Evolutionary conservation across 2,329 filamentous ascomycete species (phyloP).

Genomic region (Chrysoporthe deuterocubensis): DNA sequence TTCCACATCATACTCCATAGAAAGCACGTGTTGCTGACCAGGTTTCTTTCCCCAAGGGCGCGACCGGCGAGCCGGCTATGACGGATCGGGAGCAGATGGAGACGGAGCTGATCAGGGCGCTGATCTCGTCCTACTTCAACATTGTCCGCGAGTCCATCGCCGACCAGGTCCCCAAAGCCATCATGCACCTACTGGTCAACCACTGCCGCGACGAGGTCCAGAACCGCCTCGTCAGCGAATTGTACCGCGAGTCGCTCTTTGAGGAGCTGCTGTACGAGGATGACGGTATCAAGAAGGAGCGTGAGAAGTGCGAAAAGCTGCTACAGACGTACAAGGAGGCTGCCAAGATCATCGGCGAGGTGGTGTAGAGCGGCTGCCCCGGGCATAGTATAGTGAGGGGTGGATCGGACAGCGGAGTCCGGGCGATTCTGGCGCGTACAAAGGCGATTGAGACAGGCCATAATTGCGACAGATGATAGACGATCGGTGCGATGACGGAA

Average conservation of each 20-base stretch:
- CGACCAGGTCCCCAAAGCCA: constrained; percentile 96
- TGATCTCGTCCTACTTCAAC: constrained; percentile 99
- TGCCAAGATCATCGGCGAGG: constrained; percentile 96
- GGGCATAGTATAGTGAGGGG: no score
- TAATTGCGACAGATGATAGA: constrained; percentile 20
- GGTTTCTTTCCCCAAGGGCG: constrained; percentile 45
- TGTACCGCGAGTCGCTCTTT: constrained; percentile 92
- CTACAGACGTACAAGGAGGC: constrained; percentile 96
- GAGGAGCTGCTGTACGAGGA: constrained; percentile 96
- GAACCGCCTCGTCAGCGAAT: constrained; percentile 91
- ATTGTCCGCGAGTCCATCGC: constrained; percentile 99
- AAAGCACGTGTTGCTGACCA: constrained; percentile 31
- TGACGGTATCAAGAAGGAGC: constrained; percentile 94
- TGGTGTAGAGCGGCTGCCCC: constrained; percentile 60
- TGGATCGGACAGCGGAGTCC: not conserved
- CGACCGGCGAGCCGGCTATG: constrained; percentile 78
- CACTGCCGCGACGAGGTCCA: constrained; percentile 98
- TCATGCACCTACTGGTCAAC: constrained; percentile 98
- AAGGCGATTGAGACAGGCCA: not conserved
- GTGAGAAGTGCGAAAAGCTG: constrained; percentile 97
- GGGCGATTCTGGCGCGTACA: not conserved
- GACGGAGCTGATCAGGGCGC: constrained; percentile 92
- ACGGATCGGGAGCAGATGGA: constrained; percentile 97
- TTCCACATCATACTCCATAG: not conserved
- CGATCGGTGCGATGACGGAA: constrained; percentile 18